phyloP scores from a whole-genome alignment of 345 rosid species.

The Boechera retrofracta region DNA sequence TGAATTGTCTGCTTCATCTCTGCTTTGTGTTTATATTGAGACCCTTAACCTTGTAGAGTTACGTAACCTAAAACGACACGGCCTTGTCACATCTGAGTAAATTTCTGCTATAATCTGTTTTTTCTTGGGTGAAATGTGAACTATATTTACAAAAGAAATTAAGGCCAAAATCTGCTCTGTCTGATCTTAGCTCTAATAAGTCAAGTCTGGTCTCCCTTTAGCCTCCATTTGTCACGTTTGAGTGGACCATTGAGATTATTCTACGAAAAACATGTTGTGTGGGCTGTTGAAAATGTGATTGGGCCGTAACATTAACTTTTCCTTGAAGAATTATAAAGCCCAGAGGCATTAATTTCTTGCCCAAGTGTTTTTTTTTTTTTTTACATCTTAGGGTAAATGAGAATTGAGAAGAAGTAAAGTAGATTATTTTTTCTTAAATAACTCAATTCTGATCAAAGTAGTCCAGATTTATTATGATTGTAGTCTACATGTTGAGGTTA shows the following conservation, averaged over 20 bases:
- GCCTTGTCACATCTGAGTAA: background rate
- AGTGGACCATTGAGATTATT: background rate
- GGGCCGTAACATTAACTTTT: background rate
- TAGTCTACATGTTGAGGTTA: background rate
- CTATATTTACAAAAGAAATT: background rate
- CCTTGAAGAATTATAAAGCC: background rate
- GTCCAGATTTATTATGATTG: background rate
- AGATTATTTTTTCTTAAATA: too few species aligned
- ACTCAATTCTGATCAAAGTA: too few species aligned
- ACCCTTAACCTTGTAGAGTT: background rate
- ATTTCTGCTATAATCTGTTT: background rate
- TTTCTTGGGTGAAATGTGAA: background rate
- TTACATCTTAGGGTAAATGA: background rate
- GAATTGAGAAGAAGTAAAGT: background rate
- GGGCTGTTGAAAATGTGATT: background rate
- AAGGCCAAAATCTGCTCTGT: background rate
- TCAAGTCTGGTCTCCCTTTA: background rate
- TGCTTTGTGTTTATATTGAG: conserved; percentile 22
- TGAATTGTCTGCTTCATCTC: conserved; percentile 1
- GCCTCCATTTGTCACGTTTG: conserved; percentile 1
- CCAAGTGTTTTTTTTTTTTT: background rate
- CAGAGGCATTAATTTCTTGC: background rate
- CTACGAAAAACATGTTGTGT: background rate
- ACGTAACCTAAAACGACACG: background rate
- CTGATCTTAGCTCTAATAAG: background rate